Conservation (phyloP, 495 filamentous ascomycete species). For the Filosporella fistucella region DNA sequence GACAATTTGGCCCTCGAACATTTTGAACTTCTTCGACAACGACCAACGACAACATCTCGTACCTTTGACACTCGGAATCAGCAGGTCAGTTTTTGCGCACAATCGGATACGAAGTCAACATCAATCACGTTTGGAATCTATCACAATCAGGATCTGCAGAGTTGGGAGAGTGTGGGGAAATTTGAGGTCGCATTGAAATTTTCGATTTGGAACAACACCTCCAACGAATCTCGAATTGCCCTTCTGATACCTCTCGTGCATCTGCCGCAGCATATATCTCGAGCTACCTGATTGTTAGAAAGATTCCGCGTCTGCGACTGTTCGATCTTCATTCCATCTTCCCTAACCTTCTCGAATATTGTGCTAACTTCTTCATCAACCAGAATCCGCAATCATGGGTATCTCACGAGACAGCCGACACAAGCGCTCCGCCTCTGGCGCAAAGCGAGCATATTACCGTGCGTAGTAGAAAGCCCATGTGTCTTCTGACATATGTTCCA, state of each 20-base stretch:
- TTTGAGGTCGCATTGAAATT: constrained; percentile 6
- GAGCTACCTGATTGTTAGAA: constrained; percentile 5
- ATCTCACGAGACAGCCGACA: constrained; percentile 98
- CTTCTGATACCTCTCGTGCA: background rate
- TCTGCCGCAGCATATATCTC: constrained; percentile 11
- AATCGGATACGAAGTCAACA: too few species aligned
- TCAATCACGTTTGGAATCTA: too few species aligned
- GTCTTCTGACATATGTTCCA: constrained; percentile 52
- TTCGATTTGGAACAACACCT: background rate
- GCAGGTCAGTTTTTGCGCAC: too few species aligned
- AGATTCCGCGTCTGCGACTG: constrained; percentile 1
- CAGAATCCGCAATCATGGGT: constrained; percentile 79
- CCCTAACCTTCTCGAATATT: background rate
- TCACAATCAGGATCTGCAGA: constrained; percentile 15
- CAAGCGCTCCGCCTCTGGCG: constrained; percentile 97
- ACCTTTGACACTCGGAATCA: too few species aligned
- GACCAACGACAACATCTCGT: too few species aligned
- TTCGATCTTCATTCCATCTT: background rate
- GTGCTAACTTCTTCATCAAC: constrained; percentile 18
- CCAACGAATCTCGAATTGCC: background rate
- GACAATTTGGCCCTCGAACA: too few species aligned
- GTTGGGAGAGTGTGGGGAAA: background rate
- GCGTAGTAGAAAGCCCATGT: constrained; percentile 57
- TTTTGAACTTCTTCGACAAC: too few species aligned
- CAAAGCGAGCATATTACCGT: constrained; percentile 92